A percentile compares a stretch with the other conserved stretches of the same genome.
Evolutionary conservation across 2,329 filamentous ascomycete species (phyloP).

Genomic region (Sarocladium brachiariae): DNA sequence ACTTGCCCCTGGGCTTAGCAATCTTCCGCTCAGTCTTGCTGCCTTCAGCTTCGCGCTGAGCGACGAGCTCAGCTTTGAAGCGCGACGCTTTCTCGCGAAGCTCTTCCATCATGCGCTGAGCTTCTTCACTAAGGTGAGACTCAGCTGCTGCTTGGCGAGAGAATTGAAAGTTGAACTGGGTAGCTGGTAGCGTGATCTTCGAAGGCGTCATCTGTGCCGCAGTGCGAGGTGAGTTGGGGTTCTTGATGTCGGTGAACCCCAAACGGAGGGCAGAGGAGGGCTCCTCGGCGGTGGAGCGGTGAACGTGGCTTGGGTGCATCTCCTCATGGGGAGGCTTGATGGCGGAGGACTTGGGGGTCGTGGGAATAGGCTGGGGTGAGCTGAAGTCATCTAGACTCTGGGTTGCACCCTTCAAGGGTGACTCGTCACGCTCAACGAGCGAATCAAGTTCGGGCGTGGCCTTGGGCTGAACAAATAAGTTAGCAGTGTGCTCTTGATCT

Average conservation of each 20-base stretch:
- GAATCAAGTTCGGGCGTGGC: constrained; percentile 30
- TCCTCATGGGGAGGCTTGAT: constrained; percentile 68
- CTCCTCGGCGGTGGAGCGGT: constrained; percentile 63
- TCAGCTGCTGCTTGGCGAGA: constrained; percentile 43
- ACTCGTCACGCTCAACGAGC: constrained; percentile 38
- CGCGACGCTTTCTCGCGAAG: constrained; percentile 64
- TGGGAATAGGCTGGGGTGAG: constrained; percentile 29
- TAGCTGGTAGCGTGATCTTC: constrained; percentile 49
- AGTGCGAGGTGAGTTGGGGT: constrained; percentile 36
- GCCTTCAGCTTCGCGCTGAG: constrained; percentile 51
- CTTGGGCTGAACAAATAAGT: constrained; percentile 20
- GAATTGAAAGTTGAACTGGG: constrained; percentile 62
- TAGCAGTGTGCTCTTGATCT: not conserved
- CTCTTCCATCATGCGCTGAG: constrained; percentile 55
- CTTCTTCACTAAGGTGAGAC: constrained; percentile 52
- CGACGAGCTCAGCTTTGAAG: constrained; percentile 62
- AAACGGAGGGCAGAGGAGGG: constrained; percentile 74
- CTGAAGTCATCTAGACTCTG: constrained; percentile 26
- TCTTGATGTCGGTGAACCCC: constrained; percentile 71
- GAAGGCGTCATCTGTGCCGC: constrained; percentile 55
- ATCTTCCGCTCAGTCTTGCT: constrained; percentile 57
- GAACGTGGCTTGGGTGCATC: constrained; percentile 86
- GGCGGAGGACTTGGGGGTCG: constrained; percentile 59
- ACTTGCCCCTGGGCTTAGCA: constrained; percentile 71
- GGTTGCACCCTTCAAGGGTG: constrained; percentile 20